Percentiles rank a stretch among this genome's conserved stretches.
These are phyloP conservation scores for Cladophialophora exuberans DNA, from an alignment of 2,329 filamentous ascomycete species.

Conservation along the genomic window DNA sequence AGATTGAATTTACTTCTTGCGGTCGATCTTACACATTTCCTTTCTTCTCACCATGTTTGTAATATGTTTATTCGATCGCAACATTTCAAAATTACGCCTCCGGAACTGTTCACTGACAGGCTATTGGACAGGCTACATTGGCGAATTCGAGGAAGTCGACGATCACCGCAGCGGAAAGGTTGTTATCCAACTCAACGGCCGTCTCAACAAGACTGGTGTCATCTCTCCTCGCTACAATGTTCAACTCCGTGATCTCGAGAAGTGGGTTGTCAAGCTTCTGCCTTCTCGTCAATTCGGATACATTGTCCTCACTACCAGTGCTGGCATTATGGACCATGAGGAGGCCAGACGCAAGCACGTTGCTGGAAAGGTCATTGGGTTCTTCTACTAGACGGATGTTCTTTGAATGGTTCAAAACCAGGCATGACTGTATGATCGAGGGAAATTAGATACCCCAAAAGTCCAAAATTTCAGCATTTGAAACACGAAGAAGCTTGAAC, in stretches of 20 bases:
- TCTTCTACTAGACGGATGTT: slow-evolving; percentile 83
- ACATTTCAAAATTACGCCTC: slow-evolving; percentile 59
- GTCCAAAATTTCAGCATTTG: slow-evolving; percentile 21
- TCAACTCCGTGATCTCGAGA: slow-evolving; percentile 95
- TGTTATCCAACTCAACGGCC: slow-evolving; percentile 98
- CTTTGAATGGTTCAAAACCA: slow-evolving; percentile 1
- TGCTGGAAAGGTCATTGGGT: slow-evolving; percentile 97
- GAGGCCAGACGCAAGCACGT: slow-evolving; percentile 99
- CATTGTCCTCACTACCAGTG: slow-evolving; percentile 98
- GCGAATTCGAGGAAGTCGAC: slow-evolving; percentile 99
- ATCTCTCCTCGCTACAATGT: slow-evolving; percentile 99
- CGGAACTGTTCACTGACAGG: slow-evolving; percentile 54
- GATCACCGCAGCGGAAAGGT: slow-evolving; percentile 99
- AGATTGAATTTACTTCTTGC: slow-evolving; percentile 70
- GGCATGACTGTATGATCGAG: slow-evolving; percentile 27
- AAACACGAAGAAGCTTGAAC: slow-evolving; percentile 1
- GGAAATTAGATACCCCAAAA: slow-evolving; percentile 28
- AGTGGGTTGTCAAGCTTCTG: slow-evolving; percentile 99
- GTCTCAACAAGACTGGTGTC: slow-evolving; percentile 98
- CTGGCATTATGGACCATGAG: slow-evolving; percentile 99
- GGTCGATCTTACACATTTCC: slow-evolving; percentile 94
- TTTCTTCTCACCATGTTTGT: slow-evolving; percentile 66
- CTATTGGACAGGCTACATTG: slow-evolving; percentile 79
- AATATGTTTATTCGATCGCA: slow-evolving; percentile 89
- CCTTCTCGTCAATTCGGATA: slow-evolving; percentile 99